phyloP scores from a whole-genome alignment of 495 filamentous ascomycete genomes.

The Aspergillus panamensis region DNA sequence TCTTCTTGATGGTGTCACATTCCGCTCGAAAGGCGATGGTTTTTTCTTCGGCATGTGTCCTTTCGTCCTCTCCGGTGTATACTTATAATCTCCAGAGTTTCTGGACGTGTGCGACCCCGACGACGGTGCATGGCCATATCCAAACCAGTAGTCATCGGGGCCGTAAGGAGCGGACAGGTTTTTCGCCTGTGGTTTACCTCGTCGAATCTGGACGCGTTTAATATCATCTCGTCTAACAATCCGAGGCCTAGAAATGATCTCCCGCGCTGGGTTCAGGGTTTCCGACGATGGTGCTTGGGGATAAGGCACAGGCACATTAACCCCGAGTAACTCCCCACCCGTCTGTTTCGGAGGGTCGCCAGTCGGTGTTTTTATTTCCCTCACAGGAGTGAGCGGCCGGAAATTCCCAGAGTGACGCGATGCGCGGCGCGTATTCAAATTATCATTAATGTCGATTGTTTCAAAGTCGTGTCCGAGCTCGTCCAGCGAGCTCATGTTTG shows the following conservation, averaged over 20 bases:
- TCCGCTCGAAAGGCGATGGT: constrained; percentile 30
- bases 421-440: constrained; percentile 1
- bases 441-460: constrained; percentile 17
- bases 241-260: constrained; percentile 36
- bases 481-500: constrained; percentile 5
- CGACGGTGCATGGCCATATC: constrained; percentile 5
- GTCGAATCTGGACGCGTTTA: constrained; percentile 34
- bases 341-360: constrained; percentile 7
- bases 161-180: constrained; percentile 29
- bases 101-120: constrained; percentile 1
- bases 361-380: constrained; percentile 24
- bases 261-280: constrained; percentile 19
- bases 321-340: neutral
- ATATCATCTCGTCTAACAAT: constrained; percentile 38
- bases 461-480: constrained; percentile 18
- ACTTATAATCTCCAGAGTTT: constrained; percentile 7
- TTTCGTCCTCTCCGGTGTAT: constrained; percentile 4
- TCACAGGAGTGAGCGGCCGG: constrained; percentile 25
- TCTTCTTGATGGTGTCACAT: constrained; percentile 36
- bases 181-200: constrained; percentile 28
- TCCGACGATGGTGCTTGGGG: constrained; percentile 11
- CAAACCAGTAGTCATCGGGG: constrained; percentile 36
- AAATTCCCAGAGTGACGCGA: constrained; percentile 22
- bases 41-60: constrained; percentile 21
- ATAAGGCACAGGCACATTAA: constrained; percentile 7